These are phyloP conservation scores for Rhynchospora pubera DNA, from an alignment of 176 grass and related monocot species.

Conservation along the genomic window DNA sequence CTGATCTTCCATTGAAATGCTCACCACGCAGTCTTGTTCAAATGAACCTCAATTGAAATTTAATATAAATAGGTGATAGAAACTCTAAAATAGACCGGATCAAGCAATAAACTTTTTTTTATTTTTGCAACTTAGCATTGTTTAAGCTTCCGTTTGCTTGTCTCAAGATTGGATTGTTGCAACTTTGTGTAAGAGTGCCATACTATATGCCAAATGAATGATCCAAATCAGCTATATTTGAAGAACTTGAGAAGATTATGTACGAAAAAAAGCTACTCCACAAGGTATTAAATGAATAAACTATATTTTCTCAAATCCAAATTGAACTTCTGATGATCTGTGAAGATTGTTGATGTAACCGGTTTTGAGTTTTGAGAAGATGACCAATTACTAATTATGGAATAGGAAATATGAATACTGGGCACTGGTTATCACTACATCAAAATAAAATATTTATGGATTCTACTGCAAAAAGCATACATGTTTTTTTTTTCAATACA, in stretches of 20 bases:
- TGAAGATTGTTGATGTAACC: neutral
- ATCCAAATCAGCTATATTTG: neutral
- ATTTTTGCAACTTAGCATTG: neutral
- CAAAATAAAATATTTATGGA: neutral
- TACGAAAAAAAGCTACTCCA: neutral
- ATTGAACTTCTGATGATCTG: neutral
- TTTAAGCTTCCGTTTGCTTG: neutral
- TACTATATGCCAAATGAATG: neutral
- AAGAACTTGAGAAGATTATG: neutral
- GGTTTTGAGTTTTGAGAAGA: neutral
- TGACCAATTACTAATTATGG: neutral
- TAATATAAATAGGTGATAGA: neutral
- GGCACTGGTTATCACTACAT: neutral
- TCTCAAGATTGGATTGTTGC: neutral
- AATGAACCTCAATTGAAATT: neutral
- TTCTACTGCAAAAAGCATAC: neutral
- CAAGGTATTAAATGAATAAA: neutral
- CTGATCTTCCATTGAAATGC: constrained; percentile 53
- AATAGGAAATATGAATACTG: neutral
- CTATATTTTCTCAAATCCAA: neutral
- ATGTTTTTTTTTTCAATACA: neutral
- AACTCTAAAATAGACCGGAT: neutral
- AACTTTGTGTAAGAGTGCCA: neutral
- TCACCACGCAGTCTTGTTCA: constrained; percentile 51
- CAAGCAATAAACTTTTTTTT: no score